A percentile compares a stretch with the other conserved stretches of the same genome.
Evolutionary conservation across 768 basidiomycete species (phyloP).

Genomic region (Cystofilobasidium bisporidii): DNA sequence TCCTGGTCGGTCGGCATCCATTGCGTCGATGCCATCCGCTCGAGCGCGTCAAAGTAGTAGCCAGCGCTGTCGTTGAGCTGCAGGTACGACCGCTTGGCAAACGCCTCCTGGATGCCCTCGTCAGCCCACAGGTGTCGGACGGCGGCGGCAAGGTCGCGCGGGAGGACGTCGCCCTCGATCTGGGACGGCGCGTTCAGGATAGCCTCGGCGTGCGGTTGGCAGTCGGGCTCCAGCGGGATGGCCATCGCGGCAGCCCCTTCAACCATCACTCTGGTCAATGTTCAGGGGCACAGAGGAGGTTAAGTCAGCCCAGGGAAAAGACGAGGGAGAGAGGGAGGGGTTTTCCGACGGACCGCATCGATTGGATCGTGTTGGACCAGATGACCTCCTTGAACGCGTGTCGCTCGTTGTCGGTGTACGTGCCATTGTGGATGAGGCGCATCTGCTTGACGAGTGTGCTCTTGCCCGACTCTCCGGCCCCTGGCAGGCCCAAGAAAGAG

Average conservation of each 20-base stretch:
- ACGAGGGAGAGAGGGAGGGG: neutral
- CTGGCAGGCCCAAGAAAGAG: neutral
- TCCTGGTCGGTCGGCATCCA: conserved; percentile 10
- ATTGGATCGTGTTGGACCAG: conserved; percentile 68
- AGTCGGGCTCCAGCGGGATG: neutral
- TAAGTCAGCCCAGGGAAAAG: neutral
- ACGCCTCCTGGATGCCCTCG: conserved; percentile 14
- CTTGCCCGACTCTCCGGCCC: too few relatives aligned
- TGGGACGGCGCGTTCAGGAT: conserved; percentile 17
- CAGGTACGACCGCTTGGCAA: conserved; percentile 58
- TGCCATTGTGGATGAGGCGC: conserved; percentile 3
- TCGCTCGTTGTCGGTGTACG: neutral
- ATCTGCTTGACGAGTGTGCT: conserved; percentile 16
- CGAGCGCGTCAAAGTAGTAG: conserved; percentile 39
- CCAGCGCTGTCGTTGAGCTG: conserved; percentile 83
- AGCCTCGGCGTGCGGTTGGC: neutral
- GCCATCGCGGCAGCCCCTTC: neutral
- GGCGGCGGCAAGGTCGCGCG: conserved; percentile 9
- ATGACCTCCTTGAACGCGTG: conserved; percentile 9
- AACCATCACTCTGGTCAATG: neutral
- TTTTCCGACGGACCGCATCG: conserved; percentile 56
- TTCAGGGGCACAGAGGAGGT: neutral
- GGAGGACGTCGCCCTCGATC: conserved; percentile 48
- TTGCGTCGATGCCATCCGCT: neutral
- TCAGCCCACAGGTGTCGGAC: conserved; percentile 11